Percentiles rank a stretch among this genome's conserved stretches.
Conservation (phyloP, 768 basidiomycete species). For the Pleurotus citrinopileatus region DNA sequence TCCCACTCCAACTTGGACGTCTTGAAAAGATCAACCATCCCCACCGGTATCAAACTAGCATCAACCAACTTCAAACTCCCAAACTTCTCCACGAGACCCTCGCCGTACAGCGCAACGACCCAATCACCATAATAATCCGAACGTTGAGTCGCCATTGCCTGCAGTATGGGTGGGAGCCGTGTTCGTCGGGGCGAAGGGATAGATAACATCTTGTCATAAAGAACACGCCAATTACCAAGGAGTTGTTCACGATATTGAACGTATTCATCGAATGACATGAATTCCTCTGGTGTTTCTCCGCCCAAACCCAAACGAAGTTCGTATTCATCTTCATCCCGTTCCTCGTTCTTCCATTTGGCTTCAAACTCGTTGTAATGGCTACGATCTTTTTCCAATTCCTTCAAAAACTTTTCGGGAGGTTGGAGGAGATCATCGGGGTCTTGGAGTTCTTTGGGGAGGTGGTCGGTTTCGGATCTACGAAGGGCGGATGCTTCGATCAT, state of each 20-base stretch:
- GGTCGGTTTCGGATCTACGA: slow-evolving; percentile 16
- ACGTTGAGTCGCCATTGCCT: slow-evolving; percentile 2
- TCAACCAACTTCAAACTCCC: slow-evolving; percentile 38
- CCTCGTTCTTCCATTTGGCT: slow-evolving; percentile 19
- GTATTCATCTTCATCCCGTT: not conserved
- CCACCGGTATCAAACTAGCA: slow-evolving; percentile 35
- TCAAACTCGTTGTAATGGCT: slow-evolving; percentile 20
- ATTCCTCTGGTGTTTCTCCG: slow-evolving; percentile 9
- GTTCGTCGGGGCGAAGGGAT: slow-evolving; percentile 7
- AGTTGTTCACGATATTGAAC: slow-evolving; percentile 20
- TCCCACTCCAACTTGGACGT: slow-evolving; percentile 30
- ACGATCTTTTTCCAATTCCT: slow-evolving; percentile 22
- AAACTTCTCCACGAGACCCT: slow-evolving; percentile 35
- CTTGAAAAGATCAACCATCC: slow-evolving; percentile 37
- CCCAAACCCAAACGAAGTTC: not conserved
- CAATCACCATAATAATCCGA: slow-evolving; percentile 28
- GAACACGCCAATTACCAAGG: slow-evolving; percentile 20
- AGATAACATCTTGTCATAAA: slow-evolving; percentile 23
- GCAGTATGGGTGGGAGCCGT: slow-evolving; percentile 13
- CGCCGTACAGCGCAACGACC: slow-evolving; percentile 35
- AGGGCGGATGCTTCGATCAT: slow-evolving; percentile 35
- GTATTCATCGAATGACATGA: slow-evolving; percentile 29
- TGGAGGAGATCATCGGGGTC: not conserved
- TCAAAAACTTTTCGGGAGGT: slow-evolving; percentile 18
- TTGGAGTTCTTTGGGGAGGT: slow-evolving; percentile 1